Evolutionary conservation across 208 protist genomes (phyloP), one percentile per base, ranked within the genome.

Genomic region (Leishmania tarentolae): DNA sequence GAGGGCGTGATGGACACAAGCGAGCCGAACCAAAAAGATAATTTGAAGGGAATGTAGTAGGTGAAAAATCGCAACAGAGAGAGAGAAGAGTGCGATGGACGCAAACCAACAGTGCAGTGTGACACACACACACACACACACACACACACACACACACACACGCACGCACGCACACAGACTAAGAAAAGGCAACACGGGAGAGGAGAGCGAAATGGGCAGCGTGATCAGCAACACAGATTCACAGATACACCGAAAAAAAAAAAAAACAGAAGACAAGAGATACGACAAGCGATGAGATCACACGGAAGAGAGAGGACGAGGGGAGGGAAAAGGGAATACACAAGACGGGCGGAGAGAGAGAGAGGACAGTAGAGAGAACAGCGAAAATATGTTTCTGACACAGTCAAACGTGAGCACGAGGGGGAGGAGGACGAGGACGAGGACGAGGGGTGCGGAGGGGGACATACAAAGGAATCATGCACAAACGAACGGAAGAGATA

Each of bases 1-100:
- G 82, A 73, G 73, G 81, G 69, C 57, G 71, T 50, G 81, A 56
- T 31, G 50, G 59, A 47, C 86, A 86, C 15, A 11, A 1, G 66
- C 74, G 28, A 17, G 63, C 9, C 76, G 42, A 77, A 56, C 37
- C 79, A 79, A 63, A 40, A 42, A 83, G 57, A 81, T 47, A 75
- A 47, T 81, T 11, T 74, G 31, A 44, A 77, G 50, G n/a, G 35
- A 46, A 40, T 7, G 17, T 7, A 63, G 47, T 35, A n/a, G n/a
- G 9, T 5, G 73, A 40, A 21, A 8, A 63, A 11, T 31, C 19
- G 19, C 13, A 40, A 11, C 0, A 61, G 37, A 80, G 56, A 86
- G 70, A 70, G 28, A 57, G 31, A 74, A 66, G 79, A 66, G 4
- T 53, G 47, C 65, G 13, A 17, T 17, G 40, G 21, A 50, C 9